A percentile compares a stretch with the other conserved stretches of the same genome.
These are phyloP conservation scores for Nyctanthes arbortristis DNA, from an alignment of 257 asterid species.

Conservation along the genomic window DNA sequence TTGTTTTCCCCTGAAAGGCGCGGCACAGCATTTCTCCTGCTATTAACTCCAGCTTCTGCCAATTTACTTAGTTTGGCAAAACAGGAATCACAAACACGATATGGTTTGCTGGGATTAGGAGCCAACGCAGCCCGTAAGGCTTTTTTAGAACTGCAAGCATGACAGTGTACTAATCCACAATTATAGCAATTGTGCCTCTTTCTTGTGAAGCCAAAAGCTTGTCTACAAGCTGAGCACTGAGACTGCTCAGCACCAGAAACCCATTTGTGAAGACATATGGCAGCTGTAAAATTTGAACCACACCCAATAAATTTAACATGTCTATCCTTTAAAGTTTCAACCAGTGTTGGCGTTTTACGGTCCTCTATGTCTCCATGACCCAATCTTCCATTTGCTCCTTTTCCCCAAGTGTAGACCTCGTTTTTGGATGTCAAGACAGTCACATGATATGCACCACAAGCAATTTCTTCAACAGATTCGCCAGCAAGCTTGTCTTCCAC, in stretches of 20 bases:
- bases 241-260: slow-evolving; percentile 32
- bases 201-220: slow-evolving; percentile 34
- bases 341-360: slow-evolving; percentile 30
- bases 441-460: slow-evolving; percentile 38
- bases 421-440: slow-evolving; percentile 34
- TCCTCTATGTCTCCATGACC: slow-evolving; percentile 40
- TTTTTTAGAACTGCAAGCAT: slow-evolving; percentile 83
- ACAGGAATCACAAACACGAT: slow-evolving; percentile 87
- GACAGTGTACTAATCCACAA: slow-evolving; percentile 72
- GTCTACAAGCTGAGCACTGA: slow-evolving; percentile 21
- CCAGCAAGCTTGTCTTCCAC: slow-evolving; percentile 3
- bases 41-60: slow-evolving; percentile 53
- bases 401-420: slow-evolving; percentile 42
- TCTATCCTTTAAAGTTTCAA: slow-evolving; percentile 28
- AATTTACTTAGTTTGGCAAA: slow-evolving; percentile 66
- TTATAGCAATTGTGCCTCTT: slow-evolving; percentile 42
- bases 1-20: slow-evolving; percentile 40
- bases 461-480: slow-evolving; percentile 34
- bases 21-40: no score
- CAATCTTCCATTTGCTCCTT: slow-evolving; percentile 35
- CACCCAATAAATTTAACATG: slow-evolving; percentile 27
- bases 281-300: slow-evolving; percentile 33
- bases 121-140: slow-evolving; percentile 84
- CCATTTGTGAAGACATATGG: slow-evolving; percentile 36
- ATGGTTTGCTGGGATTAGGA: slow-evolving; percentile 93